Evolutionary conservation across 2,329 filamentous ascomycete species (phyloP), one percentile per base, ranked within the genome.

Genomic region (Colletotrichum liaoningense): DNA sequence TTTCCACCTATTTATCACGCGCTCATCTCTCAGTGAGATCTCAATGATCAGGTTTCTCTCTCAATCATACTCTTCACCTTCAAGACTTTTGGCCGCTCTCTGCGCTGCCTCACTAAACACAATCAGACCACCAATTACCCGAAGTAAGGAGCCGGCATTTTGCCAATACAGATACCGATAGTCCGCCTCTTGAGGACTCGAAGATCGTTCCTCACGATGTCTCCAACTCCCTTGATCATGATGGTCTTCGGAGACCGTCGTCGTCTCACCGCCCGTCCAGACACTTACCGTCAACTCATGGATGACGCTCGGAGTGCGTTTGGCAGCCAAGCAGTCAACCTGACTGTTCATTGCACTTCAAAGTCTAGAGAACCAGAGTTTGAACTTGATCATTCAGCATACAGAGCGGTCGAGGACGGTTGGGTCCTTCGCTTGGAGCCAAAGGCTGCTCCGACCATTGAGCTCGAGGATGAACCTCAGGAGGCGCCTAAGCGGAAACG

Each of bases 261-360:
- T n/a, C 42, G 19, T 46, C 42, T 46, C 42, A 46, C 19, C 42
- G 42, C 42, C 19, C 42, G 16, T 46, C 42, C 42, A 46, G 42
- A 46, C 0, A 19, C 42, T 1, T 46, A 46, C 42, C 3, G 0
- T 4, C 16, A 46, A 8, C 42, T 19, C 2, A 9, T 46, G 16
- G 1, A 19, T 19, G 19, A 19, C 16, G 42, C 42, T 19, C 42
- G 42, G 3, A 9, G 7, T 46, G 19, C 16, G 2, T 46, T 46
- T n/a, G 2, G 19, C 6, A 4, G 16, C 6, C 4, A 46, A 19
- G 42, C 42, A 0, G 6, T n/a, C 5, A 4, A 46, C 2, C 1
- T 46, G 42, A n/a, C 3, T 0, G 42, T 46, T 42, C 42, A 19
- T 46, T 46, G 42, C 42, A 19, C 42, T 46, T 3, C 16, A 3